These are phyloP conservation scores for Wickerhamiella qilinensis DNA, from an alignment of 805 yeast genomes.

Conservation along the genomic window DNA sequence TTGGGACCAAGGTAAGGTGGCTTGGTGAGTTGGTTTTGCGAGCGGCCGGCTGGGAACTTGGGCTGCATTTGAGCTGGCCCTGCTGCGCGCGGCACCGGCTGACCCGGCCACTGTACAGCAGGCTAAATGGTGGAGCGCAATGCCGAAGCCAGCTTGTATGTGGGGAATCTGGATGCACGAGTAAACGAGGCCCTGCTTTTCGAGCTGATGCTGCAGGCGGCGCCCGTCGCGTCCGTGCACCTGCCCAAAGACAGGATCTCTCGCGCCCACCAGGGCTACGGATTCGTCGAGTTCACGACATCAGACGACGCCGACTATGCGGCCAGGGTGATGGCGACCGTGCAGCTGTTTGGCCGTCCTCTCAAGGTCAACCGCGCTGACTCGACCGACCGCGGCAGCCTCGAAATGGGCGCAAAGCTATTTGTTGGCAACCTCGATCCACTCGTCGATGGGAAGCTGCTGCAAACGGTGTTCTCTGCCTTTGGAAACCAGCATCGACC, in stretches of 20 bases:
- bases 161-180: constrained; percentile 68
- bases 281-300: constrained; percentile 58
- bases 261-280: constrained; percentile 68
- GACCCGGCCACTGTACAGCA: too few species aligned
- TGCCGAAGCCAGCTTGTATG: constrained; percentile 30
- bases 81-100: not conserved
- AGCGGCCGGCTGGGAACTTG: too few species aligned
- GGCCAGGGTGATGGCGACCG: constrained; percentile 39
- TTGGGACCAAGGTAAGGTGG: too few species aligned
- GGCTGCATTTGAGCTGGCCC: not conserved
- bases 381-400: constrained; percentile 11
- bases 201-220: constrained; percentile 74
- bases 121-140: not conserved
- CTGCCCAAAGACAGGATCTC: constrained; percentile 68
- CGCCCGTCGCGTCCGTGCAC: constrained; percentile 54
- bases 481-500: constrained; percentile 36
- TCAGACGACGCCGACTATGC: constrained; percentile 57
- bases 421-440: constrained; percentile 56
- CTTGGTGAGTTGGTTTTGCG: too few species aligned
- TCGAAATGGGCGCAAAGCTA: constrained; percentile 47
- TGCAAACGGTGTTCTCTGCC: constrained; percentile 41
- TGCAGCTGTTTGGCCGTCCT: constrained; percentile 42
- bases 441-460: constrained; percentile 42
- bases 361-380: constrained; percentile 41
- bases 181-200: constrained; percentile 58